Percentiles rank a stretch among this genome's conserved stretches.
phyloP scores from a whole-genome alignment of 306 rosid species.

The Crataegus laevigata region DNA sequence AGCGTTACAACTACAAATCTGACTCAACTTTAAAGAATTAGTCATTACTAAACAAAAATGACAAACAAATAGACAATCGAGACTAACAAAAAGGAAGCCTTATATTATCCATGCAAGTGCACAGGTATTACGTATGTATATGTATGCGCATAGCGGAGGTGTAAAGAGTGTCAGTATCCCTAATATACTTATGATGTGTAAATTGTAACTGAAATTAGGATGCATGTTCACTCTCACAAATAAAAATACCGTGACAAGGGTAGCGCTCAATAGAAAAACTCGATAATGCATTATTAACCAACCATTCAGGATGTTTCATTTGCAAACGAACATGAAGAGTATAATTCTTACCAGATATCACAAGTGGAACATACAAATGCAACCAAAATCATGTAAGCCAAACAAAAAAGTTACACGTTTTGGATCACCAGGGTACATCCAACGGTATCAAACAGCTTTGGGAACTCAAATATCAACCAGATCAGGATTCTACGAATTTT shows the following conservation, averaged over 20 bases:
- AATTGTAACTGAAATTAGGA: not conserved
- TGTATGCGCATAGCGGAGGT: not conserved
- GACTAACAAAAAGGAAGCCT: not conserved
- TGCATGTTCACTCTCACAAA: not conserved
- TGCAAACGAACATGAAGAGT: not conserved
- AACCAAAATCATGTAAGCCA: not conserved
- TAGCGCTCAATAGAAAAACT: not conserved
- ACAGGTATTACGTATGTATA: not conserved
- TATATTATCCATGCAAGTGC: not conserved
- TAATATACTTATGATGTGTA: not conserved
- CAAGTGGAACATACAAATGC: not conserved
- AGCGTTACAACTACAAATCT: not conserved
- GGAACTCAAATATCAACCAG: not conserved
- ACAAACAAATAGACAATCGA: not conserved
- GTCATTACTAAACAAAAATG: not conserved
- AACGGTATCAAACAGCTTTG: not conserved
- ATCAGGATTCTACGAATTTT: too few relatives aligned
- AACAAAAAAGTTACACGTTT: not conserved
- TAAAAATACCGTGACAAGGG: not conserved
- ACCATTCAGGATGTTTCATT: not conserved
- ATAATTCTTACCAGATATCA: not conserved
- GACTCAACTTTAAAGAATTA: not conserved
- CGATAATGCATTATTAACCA: not conserved
- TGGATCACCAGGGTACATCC: not conserved
- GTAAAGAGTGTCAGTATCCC: not conserved